A percentile compares a stretch with the other conserved stretches of the same genome.
These are phyloP conservation scores for Phycomyces blakesleeanus DNA, from an alignment of 192 early-diverging fungal genomes.

Conservation along the genomic window DNA sequence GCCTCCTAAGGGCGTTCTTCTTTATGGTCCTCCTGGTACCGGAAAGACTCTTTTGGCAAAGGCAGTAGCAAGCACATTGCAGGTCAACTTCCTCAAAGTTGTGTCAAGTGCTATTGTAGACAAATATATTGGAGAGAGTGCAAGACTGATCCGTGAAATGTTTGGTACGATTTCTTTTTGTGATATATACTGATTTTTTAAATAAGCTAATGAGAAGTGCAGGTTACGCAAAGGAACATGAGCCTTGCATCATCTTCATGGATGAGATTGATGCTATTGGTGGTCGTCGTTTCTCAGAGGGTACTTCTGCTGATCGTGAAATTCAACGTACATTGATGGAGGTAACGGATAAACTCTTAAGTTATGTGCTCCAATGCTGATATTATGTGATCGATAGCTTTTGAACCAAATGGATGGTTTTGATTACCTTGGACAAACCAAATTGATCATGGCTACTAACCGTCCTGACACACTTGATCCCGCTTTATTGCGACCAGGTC, in stretches of 20 bases:
- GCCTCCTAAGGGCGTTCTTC: conserved; percentile 96
- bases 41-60: conserved; percentile 97
- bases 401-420: conserved; percentile 99
- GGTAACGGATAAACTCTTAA: conserved; percentile 25
- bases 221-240: conserved; percentile 96
- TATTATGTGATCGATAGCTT: conserved; percentile 44
- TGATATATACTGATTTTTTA: too few relatives aligned
- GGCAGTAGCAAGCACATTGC: conserved; percentile 94
- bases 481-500: conserved; percentile 93
- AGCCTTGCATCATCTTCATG: conserved; percentile 99
- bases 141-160: conserved; percentile 90
- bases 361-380: not conserved
- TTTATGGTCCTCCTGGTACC: conserved; percentile 97
- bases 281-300: conserved; percentile 96
- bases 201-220: not conserved
- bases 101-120: conserved; percentile 99
- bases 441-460: conserved; percentile 99
- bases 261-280: conserved; percentile 99
- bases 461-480: conserved; percentile 98
- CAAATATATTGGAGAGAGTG: conserved; percentile 99
- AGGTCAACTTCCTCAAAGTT: conserved; percentile 98
- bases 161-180: conserved; percentile 49
- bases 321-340: conserved; percentile 99
- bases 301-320: conserved; percentile 99
- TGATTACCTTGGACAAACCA: conserved; percentile 95